Base-by-base conservation (phyloP, 192 early-diverging fungal species). In the Pilobolus umbonatus region DNA sequence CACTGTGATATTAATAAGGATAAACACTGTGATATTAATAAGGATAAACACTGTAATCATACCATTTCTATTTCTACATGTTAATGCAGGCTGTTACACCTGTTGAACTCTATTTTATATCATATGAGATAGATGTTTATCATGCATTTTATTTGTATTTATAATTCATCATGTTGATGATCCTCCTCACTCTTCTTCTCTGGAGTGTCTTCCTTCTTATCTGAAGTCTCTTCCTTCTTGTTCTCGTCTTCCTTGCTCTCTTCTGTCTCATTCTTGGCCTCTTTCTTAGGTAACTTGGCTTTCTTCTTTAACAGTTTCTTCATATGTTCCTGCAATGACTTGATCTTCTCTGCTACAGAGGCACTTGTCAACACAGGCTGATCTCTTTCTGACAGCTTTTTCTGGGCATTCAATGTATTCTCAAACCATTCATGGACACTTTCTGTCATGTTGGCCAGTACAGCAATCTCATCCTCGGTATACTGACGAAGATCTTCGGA, bases 351-450 rank as follows among this genome's bases (percentile, higher is more conserved):
- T 48, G 84, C 71, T 21, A 88, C 75, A 28, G 86, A 82, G 5
- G 48, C 60, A 1, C 78, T 74, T 5, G 74, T 61, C 22, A 95
- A 77, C 6, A 81, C 82, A 9, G 92, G 92, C 29, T 85, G 77
- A 32, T 80, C 79, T 55, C 85, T 62, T 15, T 72, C 48, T 0
- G 62, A 61, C 21, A 91, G 75, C 12, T 68, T 74, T 0, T 67
- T 71, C 69, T 95, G 94, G 45, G 69, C 71, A 4, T 53, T 68
- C 14, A 81, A 56, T 70, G 78, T 83, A 6, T 76, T 69, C 28
- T 70, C 58, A 5, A 93, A 74, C 92, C 93, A 95, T 5, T 66
- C 61, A 25, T 84, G 76, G 10, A 77, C 66, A 15, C 70, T 70
- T 5, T 83, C 83, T 32, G 77, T 71, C 9, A 86, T 51, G n/a